Evolutionary conservation across 2,329 filamentous ascomycete genomes (phyloP).

Genomic region (Chrysoporthe cubensis): DNA sequence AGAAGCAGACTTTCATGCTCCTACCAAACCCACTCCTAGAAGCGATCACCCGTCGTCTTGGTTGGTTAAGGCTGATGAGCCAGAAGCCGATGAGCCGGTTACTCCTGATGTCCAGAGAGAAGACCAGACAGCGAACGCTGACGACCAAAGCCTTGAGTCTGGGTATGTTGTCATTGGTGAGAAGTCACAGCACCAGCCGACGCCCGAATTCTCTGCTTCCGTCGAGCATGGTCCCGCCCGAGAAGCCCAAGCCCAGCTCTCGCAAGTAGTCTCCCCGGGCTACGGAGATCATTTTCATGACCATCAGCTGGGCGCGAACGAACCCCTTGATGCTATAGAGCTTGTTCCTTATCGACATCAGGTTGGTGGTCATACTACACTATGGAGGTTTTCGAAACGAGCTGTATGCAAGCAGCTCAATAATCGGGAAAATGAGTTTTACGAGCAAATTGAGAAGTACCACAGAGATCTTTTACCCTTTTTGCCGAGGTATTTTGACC

Average conservation of each 20-base stretch:
- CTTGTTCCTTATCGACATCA: constrained; percentile 97
- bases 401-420: constrained; percentile 98
- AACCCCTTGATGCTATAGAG: constrained; percentile 87
- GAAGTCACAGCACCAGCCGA: constrained; percentile 12
- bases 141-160: not conserved
- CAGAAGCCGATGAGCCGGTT: constrained; percentile 41
- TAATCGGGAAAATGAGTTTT: constrained; percentile 98
- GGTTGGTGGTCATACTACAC: constrained; percentile 92
- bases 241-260: constrained; percentile 38
- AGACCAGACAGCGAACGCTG: constrained; percentile 32
- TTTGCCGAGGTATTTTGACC: constrained; percentile 70
- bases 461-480: constrained; percentile 91
- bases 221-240: constrained; percentile 38
- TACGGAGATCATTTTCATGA: constrained; percentile 56
- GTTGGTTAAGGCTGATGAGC: constrained; percentile 63
- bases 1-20: constrained; percentile 31
- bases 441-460: constrained; percentile 90
- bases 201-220: constrained; percentile 18
- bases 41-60: constrained; percentile 42
- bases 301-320: constrained; percentile 53
- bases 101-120: constrained; percentile 39
- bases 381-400: constrained; percentile 93
- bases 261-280: constrained; percentile 46
- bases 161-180: constrained; percentile 19
- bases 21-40: constrained; percentile 25